These are phyloP conservation scores for Aspergillaceae sp. DNA, from an alignment of 2,329 filamentous ascomycete species.

Conservation along the genomic window DNA sequence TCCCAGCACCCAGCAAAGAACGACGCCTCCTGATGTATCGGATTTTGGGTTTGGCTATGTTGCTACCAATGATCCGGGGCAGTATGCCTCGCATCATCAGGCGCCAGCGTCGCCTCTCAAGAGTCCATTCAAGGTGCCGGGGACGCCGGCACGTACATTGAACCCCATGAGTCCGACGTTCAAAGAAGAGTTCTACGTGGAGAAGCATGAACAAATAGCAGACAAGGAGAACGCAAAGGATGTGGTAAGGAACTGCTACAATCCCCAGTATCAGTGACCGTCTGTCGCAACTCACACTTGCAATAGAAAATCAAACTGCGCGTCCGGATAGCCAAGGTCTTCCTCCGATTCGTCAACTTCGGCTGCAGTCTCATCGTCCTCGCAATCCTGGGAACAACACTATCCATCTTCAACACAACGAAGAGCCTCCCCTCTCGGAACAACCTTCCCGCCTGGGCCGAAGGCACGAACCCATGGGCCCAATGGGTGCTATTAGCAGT, in stretches of 20 bases:
- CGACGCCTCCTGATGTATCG: constrained; percentile 50
- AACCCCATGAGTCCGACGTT: constrained; percentile 90
- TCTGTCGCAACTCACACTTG: too few relatives aligned
- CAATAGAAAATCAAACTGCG: constrained; percentile 80
- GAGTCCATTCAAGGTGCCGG: constrained; percentile 81
- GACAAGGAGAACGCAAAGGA: constrained; percentile 84
- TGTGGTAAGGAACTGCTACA: constrained; percentile 54
- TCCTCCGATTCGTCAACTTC: constrained; percentile 93
- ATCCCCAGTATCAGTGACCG: too few relatives aligned
- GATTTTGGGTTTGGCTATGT: constrained; percentile 94
- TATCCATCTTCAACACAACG: constrained; percentile 88
- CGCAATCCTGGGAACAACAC: constrained; percentile 77
- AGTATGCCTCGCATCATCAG: constrained; percentile 46
- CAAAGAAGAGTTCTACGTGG: constrained; percentile 73
- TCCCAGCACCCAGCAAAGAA: constrained; percentile 40
- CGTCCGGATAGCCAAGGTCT: constrained; percentile 86
- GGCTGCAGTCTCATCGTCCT: constrained; percentile 93
- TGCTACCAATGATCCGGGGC: constrained; percentile 45
- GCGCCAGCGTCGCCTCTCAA: constrained; percentile 73
- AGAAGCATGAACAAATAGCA: constrained; percentile 71
- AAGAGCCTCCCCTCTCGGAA: constrained; percentile 65
- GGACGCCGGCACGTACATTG: constrained; percentile 64
- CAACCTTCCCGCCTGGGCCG: constrained; percentile 75
- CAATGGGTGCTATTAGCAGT: constrained; percentile 75
- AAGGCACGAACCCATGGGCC: constrained; percentile 73